Conservation (phyloP, 306 rosid genomes). For the Cicer yamashitae region DNA sequence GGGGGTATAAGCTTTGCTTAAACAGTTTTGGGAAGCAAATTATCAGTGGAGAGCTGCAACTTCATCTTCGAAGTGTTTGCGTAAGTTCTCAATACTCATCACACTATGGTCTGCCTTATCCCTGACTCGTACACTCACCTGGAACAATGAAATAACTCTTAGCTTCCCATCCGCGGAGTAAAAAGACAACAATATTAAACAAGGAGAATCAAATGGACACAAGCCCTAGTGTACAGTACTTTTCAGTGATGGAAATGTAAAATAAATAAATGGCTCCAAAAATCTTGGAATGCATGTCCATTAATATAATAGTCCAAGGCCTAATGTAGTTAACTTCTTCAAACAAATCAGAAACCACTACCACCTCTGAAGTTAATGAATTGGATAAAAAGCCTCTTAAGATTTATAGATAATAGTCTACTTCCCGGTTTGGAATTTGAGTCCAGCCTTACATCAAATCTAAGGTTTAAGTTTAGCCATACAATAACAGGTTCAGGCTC, state of each 20-base stretch:
- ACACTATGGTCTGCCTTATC: constrained; percentile 68
- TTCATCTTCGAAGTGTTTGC: constrained; percentile 67
- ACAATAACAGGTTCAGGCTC: not conserved
- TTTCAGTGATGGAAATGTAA: not conserved
- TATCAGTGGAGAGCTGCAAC: constrained; percentile 65
- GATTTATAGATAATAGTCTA: not conserved
- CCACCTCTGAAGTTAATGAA: not conserved
- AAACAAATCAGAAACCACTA: not conserved
- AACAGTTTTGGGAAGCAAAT: constrained; percentile 15
- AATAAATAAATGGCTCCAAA: not conserved
- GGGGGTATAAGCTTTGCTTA: not conserved
- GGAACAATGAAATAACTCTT: constrained; percentile 50
- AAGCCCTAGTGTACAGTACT: not conserved
- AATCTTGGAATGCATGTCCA: not conserved
- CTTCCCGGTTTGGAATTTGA: not conserved
- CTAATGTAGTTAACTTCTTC: not conserved
- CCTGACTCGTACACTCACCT: constrained; percentile 93
- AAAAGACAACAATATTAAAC: constrained; percentile 14
- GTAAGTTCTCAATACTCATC: constrained; percentile 69
- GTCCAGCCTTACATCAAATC: not conserved
- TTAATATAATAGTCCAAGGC: not conserved
- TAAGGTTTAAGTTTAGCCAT: not conserved
- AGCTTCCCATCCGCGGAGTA: not conserved
- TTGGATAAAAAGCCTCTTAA: not conserved
- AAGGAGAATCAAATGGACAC: not conserved